phyloP scores from a whole-genome alignment of 495 filamentous ascomycete species.

The Wilcoxina mikolae region DNA sequence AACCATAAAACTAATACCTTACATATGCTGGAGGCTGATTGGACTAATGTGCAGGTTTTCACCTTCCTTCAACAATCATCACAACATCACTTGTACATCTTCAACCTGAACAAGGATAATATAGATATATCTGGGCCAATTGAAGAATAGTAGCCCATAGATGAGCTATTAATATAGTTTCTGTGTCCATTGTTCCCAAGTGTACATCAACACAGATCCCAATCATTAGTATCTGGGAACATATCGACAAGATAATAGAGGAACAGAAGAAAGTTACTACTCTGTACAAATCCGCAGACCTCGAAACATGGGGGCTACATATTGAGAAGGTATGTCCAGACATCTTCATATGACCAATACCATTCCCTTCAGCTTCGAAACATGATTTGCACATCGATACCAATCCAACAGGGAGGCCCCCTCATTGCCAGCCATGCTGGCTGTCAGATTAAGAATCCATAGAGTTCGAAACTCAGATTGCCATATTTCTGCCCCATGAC shows the following conservation, averaged over 20 bases:
- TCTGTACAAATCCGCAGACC: too few relatives aligned
- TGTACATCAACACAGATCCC: neutral
- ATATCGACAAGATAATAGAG: neutral
- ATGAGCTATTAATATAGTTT: neutral
- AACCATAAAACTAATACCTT: too few relatives aligned
- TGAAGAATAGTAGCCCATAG: neutral
- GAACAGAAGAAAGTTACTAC: neutral
- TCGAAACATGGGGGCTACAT: neutral
- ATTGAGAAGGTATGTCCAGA: neutral
- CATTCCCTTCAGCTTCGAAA: neutral
- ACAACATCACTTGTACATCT: neutral
- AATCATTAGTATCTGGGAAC: neutral
- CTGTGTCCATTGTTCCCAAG: neutral
- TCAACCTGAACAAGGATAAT: neutral
- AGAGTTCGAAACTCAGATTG: neutral
- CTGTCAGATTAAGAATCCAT: neutral
- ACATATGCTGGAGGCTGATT: neutral
- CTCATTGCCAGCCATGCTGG: neutral
- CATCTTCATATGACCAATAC: neutral
- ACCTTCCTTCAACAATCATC: neutral
- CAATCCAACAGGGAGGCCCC: neutral
- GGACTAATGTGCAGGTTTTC: neutral
- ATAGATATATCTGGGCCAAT: neutral
- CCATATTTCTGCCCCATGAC: neutral
- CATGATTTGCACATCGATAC: neutral